Evolutionary conservation across 2,329 filamentous ascomycete genomes (phyloP).

Genomic region (Hypoxylon sp.): DNA sequence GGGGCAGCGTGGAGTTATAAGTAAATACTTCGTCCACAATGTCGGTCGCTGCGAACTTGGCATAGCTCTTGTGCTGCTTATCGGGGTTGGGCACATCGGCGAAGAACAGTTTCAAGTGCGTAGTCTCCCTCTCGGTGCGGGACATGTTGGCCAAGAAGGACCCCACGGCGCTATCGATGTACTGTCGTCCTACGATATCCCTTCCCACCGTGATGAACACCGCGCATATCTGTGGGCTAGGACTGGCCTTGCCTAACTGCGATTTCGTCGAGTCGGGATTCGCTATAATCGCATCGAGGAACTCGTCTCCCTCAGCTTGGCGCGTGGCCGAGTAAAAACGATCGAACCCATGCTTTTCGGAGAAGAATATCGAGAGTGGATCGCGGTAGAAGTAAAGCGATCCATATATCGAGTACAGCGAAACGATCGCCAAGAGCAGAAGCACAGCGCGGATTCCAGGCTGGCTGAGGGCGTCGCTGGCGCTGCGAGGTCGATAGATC

Average conservation of each 20-base stretch:
- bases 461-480: constrained; percentile 43
- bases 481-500: constrained; percentile 31
- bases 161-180: constrained; percentile 54
- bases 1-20: constrained; percentile 46
- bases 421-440: constrained; percentile 47
- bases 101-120: constrained; percentile 54
- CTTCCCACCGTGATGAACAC: constrained; percentile 52
- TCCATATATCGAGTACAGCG: constrained; percentile 52
- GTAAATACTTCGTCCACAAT: constrained; percentile 52
- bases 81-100: constrained; percentile 52
- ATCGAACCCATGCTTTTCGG: constrained; percentile 53
- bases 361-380: constrained; percentile 55
- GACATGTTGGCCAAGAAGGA: constrained; percentile 54
- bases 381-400: constrained; percentile 54
- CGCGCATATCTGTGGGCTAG: constrained; percentile 49
- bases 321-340: constrained; percentile 52
- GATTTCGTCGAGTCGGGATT: constrained; percentile 36
- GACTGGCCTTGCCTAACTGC: constrained; percentile 47
- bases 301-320: constrained; percentile 51
- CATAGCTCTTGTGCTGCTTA: constrained; percentile 50
- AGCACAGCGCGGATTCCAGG: constrained; percentile 50
- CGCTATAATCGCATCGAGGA: constrained; percentile 46
- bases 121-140: constrained; percentile 47
- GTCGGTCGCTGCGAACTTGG: constrained; percentile 38
- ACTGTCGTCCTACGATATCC: constrained; percentile 50